Evolutionary conservation across 257 asterid species (phyloP).

Genomic region (Sherardia arvensis): DNA sequence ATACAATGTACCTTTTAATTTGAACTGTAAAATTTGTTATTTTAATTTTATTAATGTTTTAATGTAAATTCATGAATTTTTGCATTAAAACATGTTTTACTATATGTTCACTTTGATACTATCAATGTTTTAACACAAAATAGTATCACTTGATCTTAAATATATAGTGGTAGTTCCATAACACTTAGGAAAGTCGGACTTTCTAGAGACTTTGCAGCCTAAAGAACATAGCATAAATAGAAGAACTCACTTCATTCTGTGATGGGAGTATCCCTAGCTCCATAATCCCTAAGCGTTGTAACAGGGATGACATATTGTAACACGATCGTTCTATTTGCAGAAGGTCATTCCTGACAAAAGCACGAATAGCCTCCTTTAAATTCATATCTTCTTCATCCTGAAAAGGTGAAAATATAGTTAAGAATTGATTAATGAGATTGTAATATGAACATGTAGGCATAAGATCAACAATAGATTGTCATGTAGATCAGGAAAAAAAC

Average conservation of each 20-base stretch:
- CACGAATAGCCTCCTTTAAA: slow-evolving; percentile 69
- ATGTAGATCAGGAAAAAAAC: slow-evolving; percentile 2
- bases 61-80: no score
- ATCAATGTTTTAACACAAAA: no score
- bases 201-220: no score
- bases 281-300: slow-evolving; percentile 49
- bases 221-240: not conserved
- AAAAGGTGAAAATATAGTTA: slow-evolving; percentile 5
- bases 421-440: not conserved
- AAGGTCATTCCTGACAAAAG: slow-evolving; percentile 54
- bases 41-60: no score
- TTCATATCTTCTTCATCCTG: slow-evolving; percentile 88
- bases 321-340: slow-evolving; percentile 46
- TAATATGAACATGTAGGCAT: not conserved
- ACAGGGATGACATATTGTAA: slow-evolving; percentile 58
- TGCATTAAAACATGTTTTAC: no score
- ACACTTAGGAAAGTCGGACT: no score
- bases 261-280: slow-evolving; percentile 36
- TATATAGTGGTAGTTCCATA: no score
- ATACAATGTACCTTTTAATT: no score
- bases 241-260: slow-evolving; percentile 46
- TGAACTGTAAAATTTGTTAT: no score
- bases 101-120: no score
- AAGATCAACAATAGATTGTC: not conserved
- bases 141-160: no score